phyloP scores from a whole-genome alignment of 169 alveolate genomes.

The Plasmodium inui region DNA sequence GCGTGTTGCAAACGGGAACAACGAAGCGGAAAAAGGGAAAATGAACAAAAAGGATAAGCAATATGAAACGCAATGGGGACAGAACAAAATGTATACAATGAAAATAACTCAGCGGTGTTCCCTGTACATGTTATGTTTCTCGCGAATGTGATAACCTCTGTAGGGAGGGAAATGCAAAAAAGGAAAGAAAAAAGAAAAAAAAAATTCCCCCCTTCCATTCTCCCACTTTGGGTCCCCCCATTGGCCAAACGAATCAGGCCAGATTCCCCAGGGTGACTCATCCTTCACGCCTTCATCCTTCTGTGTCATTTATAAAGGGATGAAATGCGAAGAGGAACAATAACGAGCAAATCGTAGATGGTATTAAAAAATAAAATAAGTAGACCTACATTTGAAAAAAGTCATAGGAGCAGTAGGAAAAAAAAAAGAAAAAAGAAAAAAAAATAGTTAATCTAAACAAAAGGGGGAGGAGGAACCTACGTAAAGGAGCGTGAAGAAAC shows the following conservation, averaged over 20 bases:
- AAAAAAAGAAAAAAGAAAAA: constrained; percentile 8
- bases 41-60: not conserved
- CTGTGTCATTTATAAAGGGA: not conserved
- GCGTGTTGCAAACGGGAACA: not conserved
- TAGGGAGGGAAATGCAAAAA: not conserved
- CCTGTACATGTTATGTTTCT: not conserved
- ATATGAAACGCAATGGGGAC: not conserved
- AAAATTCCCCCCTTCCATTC: not conserved
- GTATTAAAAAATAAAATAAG: not conserved
- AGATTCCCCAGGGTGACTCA: not conserved
- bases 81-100: not conserved
- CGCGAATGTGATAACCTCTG: not conserved
- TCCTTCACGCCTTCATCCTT: not conserved
- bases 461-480: not conserved
- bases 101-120: not conserved
- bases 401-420: not conserved
- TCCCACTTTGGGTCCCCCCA: not conserved
- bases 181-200: not conserved
- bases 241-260: not conserved
- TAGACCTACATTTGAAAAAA: not conserved
- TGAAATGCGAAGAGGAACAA: not conserved
- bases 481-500: not conserved
- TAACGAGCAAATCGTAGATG: not conserved
- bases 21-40: not conserved
- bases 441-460: too few relatives aligned